Evolutionary conservation across 1,139 yeast genomes (phyloP).

Genomic region (Blastobotrys buckinghamii): DNA sequence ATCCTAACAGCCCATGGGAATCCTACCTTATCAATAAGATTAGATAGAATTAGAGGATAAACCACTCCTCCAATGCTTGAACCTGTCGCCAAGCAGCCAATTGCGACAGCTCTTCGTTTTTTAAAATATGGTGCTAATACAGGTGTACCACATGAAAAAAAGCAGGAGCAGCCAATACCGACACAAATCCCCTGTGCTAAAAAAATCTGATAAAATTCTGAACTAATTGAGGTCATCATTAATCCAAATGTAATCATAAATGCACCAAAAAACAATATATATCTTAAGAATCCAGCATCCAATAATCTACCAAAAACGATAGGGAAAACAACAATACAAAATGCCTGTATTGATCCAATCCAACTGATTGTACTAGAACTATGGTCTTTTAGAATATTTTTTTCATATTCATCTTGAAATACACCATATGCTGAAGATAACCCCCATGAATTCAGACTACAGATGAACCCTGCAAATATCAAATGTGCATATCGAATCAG

Average conservation of each 20-base stretch:
- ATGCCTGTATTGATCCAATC: conserved; percentile 56
- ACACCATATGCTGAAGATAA: conserved; percentile 56
- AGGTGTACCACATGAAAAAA: conserved; percentile 24
- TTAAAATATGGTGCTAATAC: conserved; percentile 45
- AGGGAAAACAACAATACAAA: conserved; percentile 49
- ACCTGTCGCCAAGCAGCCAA: conserved; percentile 53
- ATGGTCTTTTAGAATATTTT: conserved; percentile 39
- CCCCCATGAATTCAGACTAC: conserved; percentile 52
- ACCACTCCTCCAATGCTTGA: conserved; percentile 42
- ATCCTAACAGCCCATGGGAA: conserved; percentile 32
- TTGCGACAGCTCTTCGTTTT: conserved; percentile 47
- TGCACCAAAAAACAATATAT: conserved; percentile 41
- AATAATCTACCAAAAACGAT: conserved; percentile 57
- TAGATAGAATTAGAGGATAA: conserved; percentile 29
- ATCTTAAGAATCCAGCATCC: conserved; percentile 38
- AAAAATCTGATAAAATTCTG: conserved; percentile 48
- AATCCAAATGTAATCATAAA: conserved; percentile 42
- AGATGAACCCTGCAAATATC: conserved; percentile 36
- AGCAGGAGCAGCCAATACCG: conserved; percentile 48
- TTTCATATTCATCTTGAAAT: conserved; percentile 51
- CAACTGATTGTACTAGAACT: conserved; percentile 50
- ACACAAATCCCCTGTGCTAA: conserved; percentile 50
- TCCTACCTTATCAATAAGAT: conserved; percentile 28
- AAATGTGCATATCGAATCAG: background rate
- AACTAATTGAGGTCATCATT: conserved; percentile 47